phyloP scores from a whole-genome alignment of 176 grass and related monocot genomes.

The Eremochloa ophiuroides region DNA sequence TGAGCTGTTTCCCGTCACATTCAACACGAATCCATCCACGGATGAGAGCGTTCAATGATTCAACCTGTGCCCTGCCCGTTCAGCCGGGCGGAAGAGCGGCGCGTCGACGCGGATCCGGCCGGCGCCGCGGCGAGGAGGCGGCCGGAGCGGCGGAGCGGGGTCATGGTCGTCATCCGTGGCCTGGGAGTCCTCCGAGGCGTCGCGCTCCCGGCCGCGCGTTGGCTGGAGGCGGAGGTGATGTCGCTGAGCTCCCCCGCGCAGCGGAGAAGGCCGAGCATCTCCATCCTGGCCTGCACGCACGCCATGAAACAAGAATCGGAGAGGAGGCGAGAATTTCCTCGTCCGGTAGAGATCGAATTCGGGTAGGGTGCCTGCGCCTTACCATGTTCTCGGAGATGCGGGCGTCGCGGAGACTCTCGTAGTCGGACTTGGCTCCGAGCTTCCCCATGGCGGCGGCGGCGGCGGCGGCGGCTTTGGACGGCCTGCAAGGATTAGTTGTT shows the following conservation, averaged over 20 bases:
- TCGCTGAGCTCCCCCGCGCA: constrained; percentile 49
- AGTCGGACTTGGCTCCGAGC: constrained; percentile 40
- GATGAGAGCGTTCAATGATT: neutral
- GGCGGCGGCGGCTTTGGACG: neutral
- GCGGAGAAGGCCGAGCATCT: constrained; percentile 63
- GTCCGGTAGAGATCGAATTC: neutral
- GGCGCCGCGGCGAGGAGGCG: constrained; percentile 23
- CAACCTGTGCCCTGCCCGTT: constrained; percentile 21
- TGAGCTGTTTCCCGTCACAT: neutral
- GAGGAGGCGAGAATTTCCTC: neutral
- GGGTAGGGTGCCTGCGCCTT: neutral
- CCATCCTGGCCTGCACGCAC: constrained; percentile 55
- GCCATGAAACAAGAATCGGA: neutral
- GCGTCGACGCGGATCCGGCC: neutral
- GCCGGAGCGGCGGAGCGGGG: constrained; percentile 61
- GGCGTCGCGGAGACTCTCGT: constrained; percentile 67
- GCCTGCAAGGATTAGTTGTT: neutral
- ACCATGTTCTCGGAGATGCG: constrained; percentile 81
- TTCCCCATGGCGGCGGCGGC: constrained; percentile 33
- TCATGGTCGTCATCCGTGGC: constrained; percentile 41
- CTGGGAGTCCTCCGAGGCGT: constrained; percentile 27
- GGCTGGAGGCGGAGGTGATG: constrained; percentile 32
- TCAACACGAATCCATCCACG: neutral
- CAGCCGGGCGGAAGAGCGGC: constrained; percentile 28
- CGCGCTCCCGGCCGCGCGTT: constrained; percentile 16